Conservation (phyloP, 176 grass and related monocot species). For the Juncus effusus region DNA sequence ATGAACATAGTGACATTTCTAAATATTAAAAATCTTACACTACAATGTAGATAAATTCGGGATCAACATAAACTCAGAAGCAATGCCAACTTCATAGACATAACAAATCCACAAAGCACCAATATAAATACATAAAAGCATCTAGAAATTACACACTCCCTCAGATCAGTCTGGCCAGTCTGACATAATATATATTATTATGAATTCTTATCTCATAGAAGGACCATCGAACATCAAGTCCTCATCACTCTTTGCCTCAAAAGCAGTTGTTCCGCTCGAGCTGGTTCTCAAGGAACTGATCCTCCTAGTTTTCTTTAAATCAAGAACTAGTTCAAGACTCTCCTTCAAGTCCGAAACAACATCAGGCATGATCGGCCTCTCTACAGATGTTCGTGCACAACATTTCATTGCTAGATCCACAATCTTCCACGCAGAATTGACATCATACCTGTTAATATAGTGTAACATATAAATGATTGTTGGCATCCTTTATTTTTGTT, state of each 20-base stretch:
- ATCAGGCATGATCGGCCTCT: constrained; percentile 18
- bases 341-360: constrained; percentile 22
- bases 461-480: not conserved
- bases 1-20: too few species aligned
- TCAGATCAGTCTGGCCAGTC: too few species aligned
- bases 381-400: not conserved
- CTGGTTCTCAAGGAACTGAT: not conserved
- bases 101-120: too few species aligned
- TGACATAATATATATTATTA: too few species aligned
- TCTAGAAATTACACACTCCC: too few species aligned
- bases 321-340: not conserved
- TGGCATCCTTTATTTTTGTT: too few species aligned
- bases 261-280: not conserved
- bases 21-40: too few species aligned
- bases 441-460: not conserved
- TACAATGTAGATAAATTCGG: too few species aligned
- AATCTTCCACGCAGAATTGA: constrained; percentile 14
- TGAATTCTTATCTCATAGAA: not conserved
- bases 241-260: not conserved
- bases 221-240: not conserved
- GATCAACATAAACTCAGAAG: too few species aligned
- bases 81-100: too few species aligned
- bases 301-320: not conserved
- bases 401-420: constrained; percentile 20
- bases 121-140: too few species aligned